Base-by-base conservation (phyloP, 2,329 filamentous ascomycete genomes). In the Drechslerella dactyloides region DNA sequence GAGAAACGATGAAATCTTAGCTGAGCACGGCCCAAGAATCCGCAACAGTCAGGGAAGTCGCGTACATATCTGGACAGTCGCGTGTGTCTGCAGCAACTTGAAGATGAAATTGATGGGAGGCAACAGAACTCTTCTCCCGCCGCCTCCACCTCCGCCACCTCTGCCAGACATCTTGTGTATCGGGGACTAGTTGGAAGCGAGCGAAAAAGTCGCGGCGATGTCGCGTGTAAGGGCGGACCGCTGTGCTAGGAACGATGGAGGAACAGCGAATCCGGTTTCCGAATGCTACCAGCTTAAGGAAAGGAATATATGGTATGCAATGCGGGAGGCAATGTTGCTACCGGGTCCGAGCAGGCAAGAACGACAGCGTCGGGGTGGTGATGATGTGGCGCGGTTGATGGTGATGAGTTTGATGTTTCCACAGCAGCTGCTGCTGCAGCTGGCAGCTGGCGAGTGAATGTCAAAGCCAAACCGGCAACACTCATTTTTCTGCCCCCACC, bases 81-180 rank as follows among this genome's bases (percentile, higher is more conserved):
- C 88, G 78, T 92, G 89, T 74, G 81, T 82, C 78, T 88, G 93
- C 8, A 97, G 86, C 42, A 97, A 89, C 84, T 94, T 96, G 86
- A 94, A 94, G 80, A 94, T 93, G 81, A 92, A 92, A 82, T 94
- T 93, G 83, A 91, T 91, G 0, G 89, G 89, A 69, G 88, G 88
- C 75, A 90, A 84, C 74, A 90, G 84, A 75, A 90, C 89, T 82
- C 88, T 88, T 78, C 84, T 82, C 76, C 83, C 85, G 74, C 82
- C 84, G 75, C 84, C 83, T 74, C 82, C 82, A 78, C 83, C 80
- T 68, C 68, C 60, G 52, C 74, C 70, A 30, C 68, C 69, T 68
- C 69, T 62, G 23, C 62, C 61, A 30, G 69, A 40, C 69, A 73
- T 73, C 40, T 33, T 64, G 55, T 35, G 13, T 51, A 54, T 17